Evolutionary conservation across 768 basidiomycete genomes (phyloP), one percentile per base, ranked within the genome.

Genomic region (Suillus spraguei): DNA sequence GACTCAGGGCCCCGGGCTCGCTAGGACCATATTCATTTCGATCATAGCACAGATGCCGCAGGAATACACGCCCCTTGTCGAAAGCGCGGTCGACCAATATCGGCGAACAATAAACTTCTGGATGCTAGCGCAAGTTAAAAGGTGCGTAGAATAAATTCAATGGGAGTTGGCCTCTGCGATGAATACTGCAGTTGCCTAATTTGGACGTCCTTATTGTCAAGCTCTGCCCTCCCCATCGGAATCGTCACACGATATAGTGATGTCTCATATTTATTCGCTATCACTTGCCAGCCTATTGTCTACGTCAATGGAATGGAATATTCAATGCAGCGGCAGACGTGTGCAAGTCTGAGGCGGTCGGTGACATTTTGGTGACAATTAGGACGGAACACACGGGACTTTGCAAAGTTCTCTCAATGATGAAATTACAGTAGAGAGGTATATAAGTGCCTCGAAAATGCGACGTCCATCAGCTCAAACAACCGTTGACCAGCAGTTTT

Each of bases 331-430:
- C 10, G 28, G 28, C 50, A 17, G 52, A 6, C 20, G 20, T 20
- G 5, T 10, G 52, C 11, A 33, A 20, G 32, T 33, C 9, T 53
- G 20, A 13, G 32, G n/a, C 32, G 20, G 32, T 33, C 17, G n/a
- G 32, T n/a, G 17, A 20, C 20, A 53, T 53, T 33, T 33, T 53
- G 32, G 20, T 53, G 52, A 53, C 52, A 53, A 53, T 53, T 20
- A 33, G 32, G 2, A 1, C 20, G 52, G 32, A 33, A 33, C 32
- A 33, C 20, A 5, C 17, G 28, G 5, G 32, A 52, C 32, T 52
- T 32, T 14, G 17, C 10, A 20, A 32, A 52, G 50, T 52, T 52
- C 17, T 33, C 11, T n/a, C 32, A 10, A 17, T 10, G 17, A 20
- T 13, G 32, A 13, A 53, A 10, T 33, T 11, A n/a, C 17, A 20